phyloP scores from a whole-genome alignment of 495 filamentous ascomycete genomes.

The Podospora bellae-mahoneyi region DNA sequence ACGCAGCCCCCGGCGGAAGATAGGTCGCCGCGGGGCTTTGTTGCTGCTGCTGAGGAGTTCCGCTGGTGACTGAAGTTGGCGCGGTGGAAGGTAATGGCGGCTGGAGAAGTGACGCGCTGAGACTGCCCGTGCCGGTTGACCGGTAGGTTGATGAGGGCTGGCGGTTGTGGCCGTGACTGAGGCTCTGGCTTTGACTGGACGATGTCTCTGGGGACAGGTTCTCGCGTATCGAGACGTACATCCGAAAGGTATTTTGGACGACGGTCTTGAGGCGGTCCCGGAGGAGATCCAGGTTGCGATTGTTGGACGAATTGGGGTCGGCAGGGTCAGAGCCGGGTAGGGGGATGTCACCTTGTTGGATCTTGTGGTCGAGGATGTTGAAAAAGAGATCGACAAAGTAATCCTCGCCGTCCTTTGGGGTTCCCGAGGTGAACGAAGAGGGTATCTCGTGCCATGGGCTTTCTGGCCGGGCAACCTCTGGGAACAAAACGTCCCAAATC shows the following conservation, averaged over 20 bases:
- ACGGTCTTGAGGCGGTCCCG: conserved; percentile 23
- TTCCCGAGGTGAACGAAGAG: conserved; percentile 4
- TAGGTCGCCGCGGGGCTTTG: neutral
- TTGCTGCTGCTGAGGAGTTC: neutral
- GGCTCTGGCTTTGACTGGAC: conserved; percentile 20
- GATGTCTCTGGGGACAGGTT: conserved; percentile 21
- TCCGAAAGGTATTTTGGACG: conserved; percentile 23
- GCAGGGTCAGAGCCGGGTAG: neutral
- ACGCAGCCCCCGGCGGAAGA: neutral
- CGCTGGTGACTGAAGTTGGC: neutral
- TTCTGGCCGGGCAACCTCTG: conserved; percentile 19
- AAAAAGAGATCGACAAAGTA: conserved; percentile 27
- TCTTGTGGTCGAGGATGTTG: conserved; percentile 29
- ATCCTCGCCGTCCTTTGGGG: conserved; percentile 23
- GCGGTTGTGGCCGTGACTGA: conserved; percentile 9
- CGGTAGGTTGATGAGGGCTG: neutral
- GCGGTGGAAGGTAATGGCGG: neutral
- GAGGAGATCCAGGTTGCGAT: conserved; percentile 6
- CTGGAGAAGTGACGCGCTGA: conserved; percentile 6
- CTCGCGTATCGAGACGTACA: conserved; percentile 22
- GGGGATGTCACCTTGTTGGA: conserved; percentile 25
- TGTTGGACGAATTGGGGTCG: neutral
- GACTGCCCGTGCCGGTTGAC: neutral
- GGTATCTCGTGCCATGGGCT: conserved; percentile 28
- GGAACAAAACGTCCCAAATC: conserved; percentile 31